A percentile compares a stretch with the other conserved stretches of the same genome.
Conservation (phyloP, 495 filamentous ascomycete species). For the Talaromyces trachyspermus region DNA sequence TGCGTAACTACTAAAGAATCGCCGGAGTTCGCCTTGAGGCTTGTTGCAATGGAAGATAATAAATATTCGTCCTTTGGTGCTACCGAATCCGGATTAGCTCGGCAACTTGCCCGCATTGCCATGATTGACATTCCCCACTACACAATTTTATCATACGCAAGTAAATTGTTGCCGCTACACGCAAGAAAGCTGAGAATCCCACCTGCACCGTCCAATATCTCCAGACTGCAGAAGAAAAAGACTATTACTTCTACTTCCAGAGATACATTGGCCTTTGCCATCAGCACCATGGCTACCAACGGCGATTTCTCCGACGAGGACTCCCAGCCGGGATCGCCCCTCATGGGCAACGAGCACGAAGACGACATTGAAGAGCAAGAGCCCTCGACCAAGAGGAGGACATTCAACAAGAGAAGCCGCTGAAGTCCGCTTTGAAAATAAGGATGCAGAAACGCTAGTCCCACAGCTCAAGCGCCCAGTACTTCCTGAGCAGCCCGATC, state of each 20-base stretch:
- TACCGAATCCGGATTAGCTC: slow-evolving; percentile 12
- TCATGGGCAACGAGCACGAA: slow-evolving; percentile 45
- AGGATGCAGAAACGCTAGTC: slow-evolving; percentile 31
- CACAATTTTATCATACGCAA: slow-evolving; percentile 37
- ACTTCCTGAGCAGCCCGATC: slow-evolving; percentile 87
- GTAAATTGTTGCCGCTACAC: slow-evolving; percentile 25
- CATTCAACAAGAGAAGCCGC: slow-evolving; percentile 36
- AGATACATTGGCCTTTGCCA: neutral
- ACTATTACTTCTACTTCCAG: too few species aligned
- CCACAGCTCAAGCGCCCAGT: slow-evolving; percentile 45
- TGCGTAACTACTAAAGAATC: too few species aligned
- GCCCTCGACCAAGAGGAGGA: slow-evolving; percentile 39
- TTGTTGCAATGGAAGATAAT: too few species aligned
- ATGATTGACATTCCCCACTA: slow-evolving; percentile 27
- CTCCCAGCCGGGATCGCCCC: slow-evolving; percentile 51
- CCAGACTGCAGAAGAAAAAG: too few species aligned
- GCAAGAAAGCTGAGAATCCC: slow-evolving; percentile 5
- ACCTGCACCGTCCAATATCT: slow-evolving; percentile 17
- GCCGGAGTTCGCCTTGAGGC: too few species aligned
- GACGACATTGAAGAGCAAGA: slow-evolving; percentile 47
- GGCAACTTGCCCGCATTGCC: slow-evolving; percentile 22
- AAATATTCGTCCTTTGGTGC: too few species aligned
- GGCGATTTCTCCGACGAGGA: slow-evolving; percentile 57
- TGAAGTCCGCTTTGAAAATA: slow-evolving; percentile 64
- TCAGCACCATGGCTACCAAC: slow-evolving; percentile 53